Evolutionary conservation across 2,329 filamentous ascomycete genomes (phyloP).

Genomic region (Penicillium rolfsii): DNA sequence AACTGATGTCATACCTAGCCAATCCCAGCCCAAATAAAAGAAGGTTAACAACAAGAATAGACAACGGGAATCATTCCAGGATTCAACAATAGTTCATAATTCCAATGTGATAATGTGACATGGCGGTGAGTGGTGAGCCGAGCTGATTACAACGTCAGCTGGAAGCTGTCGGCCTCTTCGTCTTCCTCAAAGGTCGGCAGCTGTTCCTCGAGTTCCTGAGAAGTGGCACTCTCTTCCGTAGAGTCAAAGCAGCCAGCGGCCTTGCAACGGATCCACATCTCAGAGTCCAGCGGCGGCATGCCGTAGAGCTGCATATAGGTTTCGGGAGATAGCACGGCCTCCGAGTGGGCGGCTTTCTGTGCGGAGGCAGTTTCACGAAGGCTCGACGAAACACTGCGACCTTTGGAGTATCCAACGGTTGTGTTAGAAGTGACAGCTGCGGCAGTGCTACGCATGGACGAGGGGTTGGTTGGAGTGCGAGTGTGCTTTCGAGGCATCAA

Average conservation of each 20-base stretch:
- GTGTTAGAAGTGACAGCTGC: constrained; percentile 73
- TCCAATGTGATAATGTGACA: constrained; percentile 10
- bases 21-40: constrained; percentile 14
- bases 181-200: constrained; percentile 43
- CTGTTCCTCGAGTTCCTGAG: constrained; percentile 31
- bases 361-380: constrained; percentile 34
- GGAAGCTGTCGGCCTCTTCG: constrained; percentile 45
- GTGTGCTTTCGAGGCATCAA: constrained; percentile 49
- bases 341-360: constrained; percentile 27
- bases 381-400: constrained; percentile 54
- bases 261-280: constrained; percentile 50
- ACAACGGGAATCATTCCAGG: not conserved
- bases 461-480: constrained; percentile 53
- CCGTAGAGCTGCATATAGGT: constrained; percentile 50
- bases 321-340: constrained; percentile 43
- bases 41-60: constrained; percentile 11
- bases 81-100: constrained; percentile 6
- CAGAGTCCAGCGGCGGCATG: constrained; percentile 45
- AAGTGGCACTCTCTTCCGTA: constrained; percentile 24
- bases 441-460: constrained; percentile 60
- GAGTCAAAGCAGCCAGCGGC: constrained; percentile 44
- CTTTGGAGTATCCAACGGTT: constrained; percentile 84
- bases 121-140: not conserved
- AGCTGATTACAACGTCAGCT: constrained; percentile 41
- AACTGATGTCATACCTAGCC: constrained; percentile 7